These are phyloP conservation scores for Daldinia concentrica DNA, from an alignment of 495 filamentous ascomycete genomes.

Conservation along the genomic window DNA sequence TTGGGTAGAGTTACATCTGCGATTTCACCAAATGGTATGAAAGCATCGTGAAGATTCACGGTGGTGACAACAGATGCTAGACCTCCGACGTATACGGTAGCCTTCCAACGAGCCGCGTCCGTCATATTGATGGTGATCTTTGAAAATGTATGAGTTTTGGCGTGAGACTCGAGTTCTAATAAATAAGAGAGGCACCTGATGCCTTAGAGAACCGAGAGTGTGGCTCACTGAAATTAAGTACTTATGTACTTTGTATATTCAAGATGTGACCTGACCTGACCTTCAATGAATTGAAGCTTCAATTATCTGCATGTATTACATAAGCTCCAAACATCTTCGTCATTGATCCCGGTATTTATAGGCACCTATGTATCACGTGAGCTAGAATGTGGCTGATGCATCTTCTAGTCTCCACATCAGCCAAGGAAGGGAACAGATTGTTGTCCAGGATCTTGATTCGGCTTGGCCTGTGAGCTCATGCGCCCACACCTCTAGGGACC, in stretches of 20 bases:
- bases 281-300: background rate
- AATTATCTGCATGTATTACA: constrained; percentile 2
- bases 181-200: constrained; percentile 34
- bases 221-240: constrained; percentile 24
- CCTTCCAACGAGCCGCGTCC: constrained; percentile 83
- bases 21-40: constrained; percentile 96
- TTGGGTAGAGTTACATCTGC: constrained; percentile 88
- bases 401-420: background rate
- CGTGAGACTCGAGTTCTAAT: background rate
- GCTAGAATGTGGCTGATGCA: constrained; percentile 17
- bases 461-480: constrained; percentile 35
- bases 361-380: constrained; percentile 12
- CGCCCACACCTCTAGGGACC: constrained; percentile 26
- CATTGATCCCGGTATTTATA: background rate
- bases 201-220: constrained; percentile 4
- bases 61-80: constrained; percentile 80
- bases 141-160: too few species aligned
- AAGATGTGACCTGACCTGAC: background rate
- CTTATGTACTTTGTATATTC: background rate
- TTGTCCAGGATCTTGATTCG: constrained; percentile 16
- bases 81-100: constrained; percentile 90
- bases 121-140: too few species aligned
- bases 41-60: constrained; percentile 82
- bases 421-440: constrained; percentile 11
- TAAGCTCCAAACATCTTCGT: background rate